Evolutionary conservation across 2,329 filamentous ascomycete species (phyloP), one percentile per base, ranked within the genome.

Genomic region (Colletotrichum australisinense): DNA sequence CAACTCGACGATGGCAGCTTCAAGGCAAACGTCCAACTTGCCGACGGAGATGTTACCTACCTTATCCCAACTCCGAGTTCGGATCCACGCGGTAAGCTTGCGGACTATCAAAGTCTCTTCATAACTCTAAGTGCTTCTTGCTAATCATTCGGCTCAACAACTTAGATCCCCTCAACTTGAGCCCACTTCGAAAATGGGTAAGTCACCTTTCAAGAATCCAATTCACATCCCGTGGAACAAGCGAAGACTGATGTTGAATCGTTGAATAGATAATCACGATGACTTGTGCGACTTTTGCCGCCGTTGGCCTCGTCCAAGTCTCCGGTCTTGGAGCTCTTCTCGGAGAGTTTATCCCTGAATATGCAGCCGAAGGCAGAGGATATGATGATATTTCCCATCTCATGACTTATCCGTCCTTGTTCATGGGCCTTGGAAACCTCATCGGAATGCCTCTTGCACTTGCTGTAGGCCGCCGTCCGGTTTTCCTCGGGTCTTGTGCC

Each of bases 401-500:
- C 4, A 70, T 70, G 68, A 67, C 68, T 4, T 70, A 70, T 19
- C 63, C 68, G 2, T 70, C 67, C 0, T 46, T 70, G 1, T 70
- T 70, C 26, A 81, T 80, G 81, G 81, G 81, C 0, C 79, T 83
- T 14, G 81, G 63, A 2, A 79, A 79, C 32, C 69, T 79, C 2
- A 72, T 79, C 9, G 76, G 75, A 12, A 82, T 83, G 81, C 81
- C 81, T 14, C 58, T 83, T 24, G 81, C 82, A 0, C 79, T 82
- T 16, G 80, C 78, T 2, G 76, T 83, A 24, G 82, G 82, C 4
- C 79, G 81, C 6, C 80, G 81, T 11, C 75, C 78, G 14, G 81
- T 83, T 0, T 73, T 83, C 3, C 76, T 83, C 4, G 67, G 58
- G 2, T 81, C 79, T 2, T 81, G 78, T 0, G 57, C 78, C 1